Base-by-base conservation (phyloP, 2,329 filamentous ascomycete species). In the Cladosporium colombiae region DNA sequence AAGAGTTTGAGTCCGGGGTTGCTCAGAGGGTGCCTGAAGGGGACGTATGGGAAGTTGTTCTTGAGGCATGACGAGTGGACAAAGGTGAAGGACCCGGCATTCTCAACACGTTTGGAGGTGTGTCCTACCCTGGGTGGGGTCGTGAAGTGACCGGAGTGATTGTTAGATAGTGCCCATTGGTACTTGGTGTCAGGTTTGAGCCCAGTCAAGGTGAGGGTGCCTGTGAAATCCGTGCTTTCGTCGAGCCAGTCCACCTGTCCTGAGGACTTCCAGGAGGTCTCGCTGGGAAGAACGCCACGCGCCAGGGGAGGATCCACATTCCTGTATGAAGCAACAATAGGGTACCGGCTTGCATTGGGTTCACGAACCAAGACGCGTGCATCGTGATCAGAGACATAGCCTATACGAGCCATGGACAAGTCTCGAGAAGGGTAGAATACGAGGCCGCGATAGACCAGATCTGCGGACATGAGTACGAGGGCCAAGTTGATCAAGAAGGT, bases 51-150 rank as follows among this genome's bases (percentile, higher is more conserved):
- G 65, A 98, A 92, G 21, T 92, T 90, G 13, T 91, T 90, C 72
- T 97, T 91, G 73, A 98, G 92, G 78, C 95, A 99, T 2, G 92
- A 97, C 0, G 92, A 95, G 3, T 93, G 92, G 8, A 98, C 80
- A 76, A 99, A 99, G 0, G 92, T 96, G 72, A 97, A 94, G 65
- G 88, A 89, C 49, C 89, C 89, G 59, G 88, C 84, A 52, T 84
- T 84, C 5, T 84, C 82, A 18, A 83, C 80, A 5, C 74, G 71
- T 7, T 69, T 66, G 0, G 88, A 85, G 68, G 86, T 83, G 1
- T 85, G 82, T 13, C 93, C 92, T 0, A 88, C 81, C 40, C 83
- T 86, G 0, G 94, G 92, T 1, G 93, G 89, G 0, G 92, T 89
- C 3, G 86, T 86, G 73, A 99, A 97, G 69, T 88, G 88, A 56